These are phyloP conservation scores for Trametes sp. DNA, from an alignment of 1,284 basidiomycete species.

Conservation along the genomic window DNA sequence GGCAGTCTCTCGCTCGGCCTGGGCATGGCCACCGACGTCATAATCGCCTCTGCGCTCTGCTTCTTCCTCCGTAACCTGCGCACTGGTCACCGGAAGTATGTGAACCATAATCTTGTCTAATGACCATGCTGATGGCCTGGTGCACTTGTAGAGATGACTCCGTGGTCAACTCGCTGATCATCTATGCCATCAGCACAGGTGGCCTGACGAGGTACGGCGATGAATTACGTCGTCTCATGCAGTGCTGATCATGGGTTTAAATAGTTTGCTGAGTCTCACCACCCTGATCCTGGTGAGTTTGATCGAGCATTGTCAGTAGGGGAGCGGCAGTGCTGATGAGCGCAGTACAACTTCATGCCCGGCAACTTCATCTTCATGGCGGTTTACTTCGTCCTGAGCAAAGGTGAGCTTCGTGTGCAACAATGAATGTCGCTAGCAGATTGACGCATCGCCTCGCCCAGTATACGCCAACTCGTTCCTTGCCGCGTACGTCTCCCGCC, in stretches of 20 bases:
- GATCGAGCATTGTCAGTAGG: neutral
- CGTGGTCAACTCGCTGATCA: slow-evolving; percentile 59
- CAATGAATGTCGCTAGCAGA: neutral
- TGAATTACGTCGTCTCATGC: neutral
- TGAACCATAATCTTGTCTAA: slow-evolving; percentile 6
- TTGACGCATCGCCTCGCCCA: slow-evolving; percentile 32
- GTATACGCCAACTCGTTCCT: slow-evolving; percentile 75
- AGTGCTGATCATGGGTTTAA: slow-evolving; percentile 12
- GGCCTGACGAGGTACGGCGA: slow-evolving; percentile 59
- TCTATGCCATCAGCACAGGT: slow-evolving; percentile 69
- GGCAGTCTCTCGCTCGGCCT: slow-evolving; percentile 53
- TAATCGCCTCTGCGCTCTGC: slow-evolving; percentile 56
- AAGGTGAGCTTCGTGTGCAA: slow-evolving; percentile 48
- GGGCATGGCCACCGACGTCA: slow-evolving; percentile 55
- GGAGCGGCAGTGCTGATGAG: neutral
- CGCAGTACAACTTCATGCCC: slow-evolving; percentile 64
- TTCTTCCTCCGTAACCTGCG: slow-evolving; percentile 60
- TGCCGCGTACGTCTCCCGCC: slow-evolving; percentile 57
- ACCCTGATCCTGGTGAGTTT: slow-evolving; percentile 61
- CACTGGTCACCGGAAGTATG: slow-evolving; percentile 53
- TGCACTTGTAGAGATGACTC: slow-evolving; percentile 57
- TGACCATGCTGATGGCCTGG: slow-evolving; percentile 5
- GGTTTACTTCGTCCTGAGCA: slow-evolving; percentile 69
- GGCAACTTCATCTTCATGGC: slow-evolving; percentile 64
- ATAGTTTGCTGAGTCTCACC: slow-evolving; percentile 63